Base-by-base conservation (phyloP, 805 yeast species). In the Candida endomychidarum region DNA sequence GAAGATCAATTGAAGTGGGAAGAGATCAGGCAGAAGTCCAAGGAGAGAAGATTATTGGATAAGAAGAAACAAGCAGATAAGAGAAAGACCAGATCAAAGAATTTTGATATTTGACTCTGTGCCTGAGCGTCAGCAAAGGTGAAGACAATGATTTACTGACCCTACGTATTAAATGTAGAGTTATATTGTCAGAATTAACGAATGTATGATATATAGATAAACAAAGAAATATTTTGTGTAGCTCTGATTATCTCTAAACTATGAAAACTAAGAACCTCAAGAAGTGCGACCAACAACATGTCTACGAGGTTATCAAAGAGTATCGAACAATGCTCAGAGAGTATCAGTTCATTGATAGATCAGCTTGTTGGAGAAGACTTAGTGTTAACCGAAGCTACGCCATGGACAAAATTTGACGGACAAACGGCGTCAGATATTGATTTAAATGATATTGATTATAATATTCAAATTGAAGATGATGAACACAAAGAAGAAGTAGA, bases 1-100 rank as follows among this genome's bases (percentile, higher is more conserved):
- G 74, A 63, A 63, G 78, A 72, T 37, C 44, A 65, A 40, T 50
- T 61, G 41, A 74, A 75, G 51, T 83, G 89, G 90, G 60, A 60
- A 7, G 57, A 58, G 5, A 58, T 67, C 8, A 55, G 54, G 9
- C 57, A 52, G 29, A 61, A 49, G 30, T 46, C 48, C 12, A 64
- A 59, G 26, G 72, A 67, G 45, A 58, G 54, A 27, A 44, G 70
- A 24, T 38, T 64, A 23, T 50, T 53, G 40, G 49, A 59, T 29
- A 69, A 70, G 51, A 67, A 63, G 56, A 53, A 55, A 32, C 57
- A 53, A 12, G 57, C 70, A 37, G 74, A 69, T 17, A 69, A 65
- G 53, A 66, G 65, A 50, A 61, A 57, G 46, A 38, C 47, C 18
- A 44, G 75, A 27, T 58, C 65, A 5, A 63, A 59, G 52, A 60